Evolutionary conservation across 1,284 basidiomycete genomes (phyloP).

Genomic region (Spongispora temasekensis): DNA sequence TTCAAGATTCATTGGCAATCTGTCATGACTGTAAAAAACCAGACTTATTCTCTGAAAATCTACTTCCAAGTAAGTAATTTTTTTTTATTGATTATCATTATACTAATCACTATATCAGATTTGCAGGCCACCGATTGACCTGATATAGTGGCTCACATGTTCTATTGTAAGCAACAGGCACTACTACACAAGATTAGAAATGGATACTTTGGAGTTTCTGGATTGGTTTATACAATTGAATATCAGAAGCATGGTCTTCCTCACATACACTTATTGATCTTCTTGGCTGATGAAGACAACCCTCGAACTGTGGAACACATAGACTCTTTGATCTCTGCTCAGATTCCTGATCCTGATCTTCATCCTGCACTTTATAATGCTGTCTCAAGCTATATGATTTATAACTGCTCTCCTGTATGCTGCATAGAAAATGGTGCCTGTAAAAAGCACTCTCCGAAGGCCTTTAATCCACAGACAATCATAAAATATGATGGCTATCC

Average conservation of each 20-base stretch:
- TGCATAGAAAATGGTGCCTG: slow-evolving; percentile 6
- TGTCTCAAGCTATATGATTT: slow-evolving; percentile 7
- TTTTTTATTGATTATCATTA: background rate
- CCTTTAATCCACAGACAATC: background rate
- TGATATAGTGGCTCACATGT: slow-evolving; percentile 48
- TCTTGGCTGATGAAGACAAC: slow-evolving; percentile 4
- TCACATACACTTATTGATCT: slow-evolving; percentile 36
- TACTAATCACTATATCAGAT: slow-evolving; percentile 1
- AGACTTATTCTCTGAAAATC: background rate
- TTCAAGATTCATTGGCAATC: background rate
- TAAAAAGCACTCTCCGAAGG: slow-evolving; percentile 8
- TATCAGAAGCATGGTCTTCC: slow-evolving; percentile 13
- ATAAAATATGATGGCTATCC: slow-evolving; percentile 15
- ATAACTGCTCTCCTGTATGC: slow-evolving; percentile 7
- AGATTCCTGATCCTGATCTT: background rate
- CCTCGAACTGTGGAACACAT: background rate
- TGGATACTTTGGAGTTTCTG: slow-evolving; percentile 13
- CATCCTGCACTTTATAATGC: background rate
- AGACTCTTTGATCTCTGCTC: slow-evolving; percentile 5
- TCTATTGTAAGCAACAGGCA: slow-evolving; percentile 42
- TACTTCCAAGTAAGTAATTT: background rate
- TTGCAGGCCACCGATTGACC: slow-evolving; percentile 45
- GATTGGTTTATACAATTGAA: slow-evolving; percentile 12
- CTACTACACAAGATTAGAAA: slow-evolving; percentile 31
- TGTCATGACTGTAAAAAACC: background rate